phyloP scores from a whole-genome alignment of 2,329 filamentous ascomycete genomes.

The Alternaria brassicicola region DNA sequence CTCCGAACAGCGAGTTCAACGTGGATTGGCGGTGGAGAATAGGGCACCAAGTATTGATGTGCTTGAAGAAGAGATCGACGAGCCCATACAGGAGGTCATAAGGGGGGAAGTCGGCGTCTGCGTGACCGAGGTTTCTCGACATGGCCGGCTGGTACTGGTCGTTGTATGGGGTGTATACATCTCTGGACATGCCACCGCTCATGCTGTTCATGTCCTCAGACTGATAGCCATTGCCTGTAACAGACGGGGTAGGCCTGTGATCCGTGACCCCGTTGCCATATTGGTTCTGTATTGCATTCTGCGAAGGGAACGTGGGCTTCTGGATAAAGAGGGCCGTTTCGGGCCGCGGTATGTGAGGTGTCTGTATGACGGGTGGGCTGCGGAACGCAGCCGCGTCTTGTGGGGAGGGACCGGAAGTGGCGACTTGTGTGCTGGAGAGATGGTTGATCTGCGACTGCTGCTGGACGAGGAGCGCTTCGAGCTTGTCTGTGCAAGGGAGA shows the following conservation, averaged over 20 bases:
- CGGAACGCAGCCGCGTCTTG: conserved; percentile 44
- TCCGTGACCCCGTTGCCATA: conserved; percentile 50
- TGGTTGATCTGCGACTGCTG: conserved; percentile 57
- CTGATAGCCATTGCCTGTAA: conserved; percentile 40
- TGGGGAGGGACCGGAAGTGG: conserved; percentile 33
- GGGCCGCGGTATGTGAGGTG: conserved; percentile 51
- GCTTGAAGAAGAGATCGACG: conserved; percentile 68
- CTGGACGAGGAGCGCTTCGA: conserved; percentile 52
- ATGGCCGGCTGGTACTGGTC: conserved; percentile 41
- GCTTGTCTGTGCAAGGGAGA: conserved; percentile 48
- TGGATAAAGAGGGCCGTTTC: conserved; percentile 56
- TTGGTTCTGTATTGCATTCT: conserved; percentile 39
- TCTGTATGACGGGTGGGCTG: conserved; percentile 46
- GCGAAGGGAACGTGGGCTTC: conserved; percentile 49
- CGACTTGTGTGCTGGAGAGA: conserved; percentile 42
- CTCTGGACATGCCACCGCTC: conserved; percentile 33
- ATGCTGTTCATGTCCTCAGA: conserved; percentile 34
- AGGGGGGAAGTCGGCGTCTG: conserved; percentile 60
- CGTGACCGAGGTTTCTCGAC: conserved; percentile 32
- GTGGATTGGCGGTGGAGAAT: conserved; percentile 87
- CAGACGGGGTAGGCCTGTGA: conserved; percentile 28
- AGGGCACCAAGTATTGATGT: conserved; percentile 75
- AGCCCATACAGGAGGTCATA: conserved; percentile 66
- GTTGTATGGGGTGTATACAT: conserved; percentile 38
- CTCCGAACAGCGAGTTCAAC: conserved; percentile 80